Percentiles rank a stretch among this genome's conserved stretches.
These are phyloP conservation scores for Backusella tuberculispora DNA, from an alignment of 192 early-diverging fungal species.

Conservation along the genomic window DNA sequence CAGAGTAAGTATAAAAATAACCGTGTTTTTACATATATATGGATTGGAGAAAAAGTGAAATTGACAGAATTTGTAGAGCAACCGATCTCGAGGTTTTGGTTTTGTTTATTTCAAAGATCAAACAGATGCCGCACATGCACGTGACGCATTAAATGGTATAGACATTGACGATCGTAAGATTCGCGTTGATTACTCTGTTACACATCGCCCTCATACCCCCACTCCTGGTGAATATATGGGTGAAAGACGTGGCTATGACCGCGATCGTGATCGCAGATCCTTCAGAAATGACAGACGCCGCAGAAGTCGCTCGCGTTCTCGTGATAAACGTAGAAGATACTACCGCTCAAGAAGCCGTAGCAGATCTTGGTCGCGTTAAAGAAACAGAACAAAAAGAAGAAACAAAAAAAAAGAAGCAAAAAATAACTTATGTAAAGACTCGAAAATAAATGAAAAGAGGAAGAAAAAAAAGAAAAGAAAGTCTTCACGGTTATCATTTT, in stretches of 20 bases:
- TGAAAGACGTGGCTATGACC: constrained; percentile 41
- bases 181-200: constrained; percentile 65
- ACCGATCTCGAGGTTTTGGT: constrained; percentile 70
- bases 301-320: constrained; percentile 44
- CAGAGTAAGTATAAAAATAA: constrained; percentile 34
- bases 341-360: constrained; percentile 40
- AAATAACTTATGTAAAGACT: constrained; percentile 8
- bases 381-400: not conserved
- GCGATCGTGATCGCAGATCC: constrained; percentile 48
- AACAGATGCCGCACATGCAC: constrained; percentile 57
- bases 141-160: constrained; percentile 65
- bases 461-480: not conserved
- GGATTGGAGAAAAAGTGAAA: not conserved
- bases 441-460: not conserved
- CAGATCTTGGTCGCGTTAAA: constrained; percentile 44
- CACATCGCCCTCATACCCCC: constrained; percentile 63
- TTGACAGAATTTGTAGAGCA: constrained; percentile 43
- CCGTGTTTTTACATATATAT: not conserved
- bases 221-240: constrained; percentile 81
- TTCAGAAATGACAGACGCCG: constrained; percentile 18
- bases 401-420: not conserved
- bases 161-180: constrained; percentile 63
- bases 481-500: too few species aligned
- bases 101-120: constrained; percentile 61
- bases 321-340: constrained; percentile 39